Conservation (phyloP, 106 monocot species). For the Allium sativum region DNA sequence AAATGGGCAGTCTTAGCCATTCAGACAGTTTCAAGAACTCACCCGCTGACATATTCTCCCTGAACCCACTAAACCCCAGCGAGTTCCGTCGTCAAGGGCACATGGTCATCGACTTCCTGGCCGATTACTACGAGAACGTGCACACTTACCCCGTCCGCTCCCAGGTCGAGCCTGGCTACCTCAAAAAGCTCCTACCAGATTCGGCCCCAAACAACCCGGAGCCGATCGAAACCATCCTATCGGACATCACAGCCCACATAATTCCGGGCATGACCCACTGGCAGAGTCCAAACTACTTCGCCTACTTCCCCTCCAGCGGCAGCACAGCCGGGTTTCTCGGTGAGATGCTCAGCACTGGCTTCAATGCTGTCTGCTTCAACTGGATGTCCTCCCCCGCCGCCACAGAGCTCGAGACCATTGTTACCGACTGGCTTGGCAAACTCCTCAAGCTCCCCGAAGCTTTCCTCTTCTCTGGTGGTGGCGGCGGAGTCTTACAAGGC, state of each 20-base stretch:
- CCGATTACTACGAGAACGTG: conserved; percentile 12
- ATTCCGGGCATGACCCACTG: conserved; percentile 48
- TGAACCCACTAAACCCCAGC: conserved; percentile 13
- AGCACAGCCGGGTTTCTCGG: conserved; percentile 30
- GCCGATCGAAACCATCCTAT: conserved; percentile 4
- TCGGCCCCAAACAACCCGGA: conserved; percentile 12
- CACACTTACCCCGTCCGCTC: conserved; percentile 7
- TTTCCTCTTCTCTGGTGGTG: conserved; percentile 18
- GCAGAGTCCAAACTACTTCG: conserved; percentile 46
- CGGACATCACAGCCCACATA: conserved; percentile 9
- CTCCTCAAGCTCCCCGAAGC: conserved; percentile 19
- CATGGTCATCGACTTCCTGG: conserved; percentile 17
- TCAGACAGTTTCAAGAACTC: not conserved
- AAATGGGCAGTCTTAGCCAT: not conserved
- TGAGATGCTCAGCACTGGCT: conserved; percentile 28
- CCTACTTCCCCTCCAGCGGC: conserved; percentile 30
- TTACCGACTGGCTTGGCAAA: conserved; percentile 35
- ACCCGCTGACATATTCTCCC: not conserved
- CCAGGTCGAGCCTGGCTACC: conserved; percentile 20
- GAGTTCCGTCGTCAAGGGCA: conserved; percentile 13
- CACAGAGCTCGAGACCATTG: conserved; percentile 39
- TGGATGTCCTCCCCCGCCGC: conserved; percentile 45
- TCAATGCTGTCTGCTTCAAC: conserved; percentile 35
- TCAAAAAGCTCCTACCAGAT: conserved; percentile 7
- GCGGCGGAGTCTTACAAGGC: conserved; percentile 37